phyloP scores from a whole-genome alignment of 129 eudicot species.

The Flaveria bidentis region DNA sequence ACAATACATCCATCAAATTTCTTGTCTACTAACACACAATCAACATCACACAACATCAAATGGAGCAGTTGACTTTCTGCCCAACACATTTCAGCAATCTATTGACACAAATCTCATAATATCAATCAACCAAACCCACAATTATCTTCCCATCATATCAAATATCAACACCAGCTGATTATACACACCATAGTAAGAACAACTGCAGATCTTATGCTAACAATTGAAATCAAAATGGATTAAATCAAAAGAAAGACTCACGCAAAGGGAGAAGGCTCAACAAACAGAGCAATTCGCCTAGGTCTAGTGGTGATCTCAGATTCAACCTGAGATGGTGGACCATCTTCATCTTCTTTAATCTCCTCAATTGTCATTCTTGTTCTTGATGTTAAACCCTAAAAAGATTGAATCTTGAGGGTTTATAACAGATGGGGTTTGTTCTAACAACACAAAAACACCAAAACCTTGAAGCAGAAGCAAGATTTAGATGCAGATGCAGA shows the following conservation, averaged over 20 bases:
- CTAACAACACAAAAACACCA: constrained; percentile 29
- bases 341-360: constrained; percentile 51
- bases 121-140: constrained; percentile 6
- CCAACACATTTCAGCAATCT: not conserved
- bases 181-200: not conserved
- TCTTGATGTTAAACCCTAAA: constrained; percentile 26
- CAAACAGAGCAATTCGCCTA: constrained; percentile 94
- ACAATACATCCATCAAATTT: not conserved
- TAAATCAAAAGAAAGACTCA: constrained; percentile 38
- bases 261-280: constrained; percentile 99
- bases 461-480: constrained; percentile 25
- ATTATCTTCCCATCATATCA: not conserved
- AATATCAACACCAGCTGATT: constrained; percentile 1
- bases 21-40: constrained; percentile 1
- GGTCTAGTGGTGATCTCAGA: constrained; percentile 56
- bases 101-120: not conserved
- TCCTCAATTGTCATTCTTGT: constrained; percentile 51
- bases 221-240: not conserved
- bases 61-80: constrained; percentile 27
- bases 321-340: constrained; percentile 59
- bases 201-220: not conserved
- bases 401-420: constrained; percentile 22
- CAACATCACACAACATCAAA: constrained; percentile 4
- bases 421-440: constrained; percentile 34
- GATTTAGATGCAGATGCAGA: constrained; percentile 34